Conservation (phyloP, 176 grass and related monocot species). For the Calamus simplicifolius region DNA sequence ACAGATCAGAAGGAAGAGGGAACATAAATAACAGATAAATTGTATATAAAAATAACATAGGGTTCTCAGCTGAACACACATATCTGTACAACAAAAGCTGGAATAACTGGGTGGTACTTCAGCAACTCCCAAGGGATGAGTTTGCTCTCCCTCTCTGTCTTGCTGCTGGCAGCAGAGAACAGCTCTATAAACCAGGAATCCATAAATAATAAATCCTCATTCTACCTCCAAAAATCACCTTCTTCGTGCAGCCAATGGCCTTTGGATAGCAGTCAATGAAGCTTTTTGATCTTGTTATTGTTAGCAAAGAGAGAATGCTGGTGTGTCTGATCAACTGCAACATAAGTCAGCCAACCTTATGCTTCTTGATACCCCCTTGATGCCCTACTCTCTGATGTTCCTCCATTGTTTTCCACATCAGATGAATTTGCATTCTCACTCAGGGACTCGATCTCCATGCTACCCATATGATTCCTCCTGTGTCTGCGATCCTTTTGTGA, state of each 20-base stretch:
- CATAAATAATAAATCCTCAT: too few relatives aligned
- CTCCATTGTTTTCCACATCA: slow-evolving; percentile 50
- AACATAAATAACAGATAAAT: too few relatives aligned
- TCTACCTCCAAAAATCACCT: background rate
- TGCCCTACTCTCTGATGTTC: slow-evolving; percentile 34
- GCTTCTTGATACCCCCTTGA: slow-evolving; percentile 34
- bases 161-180: background rate
- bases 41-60: too few relatives aligned
- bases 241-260: background rate
- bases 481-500: slow-evolving; percentile 47
- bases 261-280: background rate
- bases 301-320: background rate
- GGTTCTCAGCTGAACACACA: too few relatives aligned
- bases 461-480: slow-evolving; percentile 48
- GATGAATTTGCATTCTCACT: slow-evolving; percentile 38
- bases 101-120: background rate
- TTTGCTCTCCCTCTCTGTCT: background rate
- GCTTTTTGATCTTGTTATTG: slow-evolving; percentile 6
- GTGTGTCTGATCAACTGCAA: too few relatives aligned
- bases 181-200: background rate
- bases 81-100: slow-evolving; percentile 3
- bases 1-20: too few relatives aligned
- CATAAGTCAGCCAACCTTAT: slow-evolving; percentile 6
- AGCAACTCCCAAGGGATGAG: background rate
- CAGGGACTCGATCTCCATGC: slow-evolving; percentile 53